Evolutionary conservation across 306 rosid genomes (phyloP).

Genomic region (Citrullus mucosospermus): DNA sequence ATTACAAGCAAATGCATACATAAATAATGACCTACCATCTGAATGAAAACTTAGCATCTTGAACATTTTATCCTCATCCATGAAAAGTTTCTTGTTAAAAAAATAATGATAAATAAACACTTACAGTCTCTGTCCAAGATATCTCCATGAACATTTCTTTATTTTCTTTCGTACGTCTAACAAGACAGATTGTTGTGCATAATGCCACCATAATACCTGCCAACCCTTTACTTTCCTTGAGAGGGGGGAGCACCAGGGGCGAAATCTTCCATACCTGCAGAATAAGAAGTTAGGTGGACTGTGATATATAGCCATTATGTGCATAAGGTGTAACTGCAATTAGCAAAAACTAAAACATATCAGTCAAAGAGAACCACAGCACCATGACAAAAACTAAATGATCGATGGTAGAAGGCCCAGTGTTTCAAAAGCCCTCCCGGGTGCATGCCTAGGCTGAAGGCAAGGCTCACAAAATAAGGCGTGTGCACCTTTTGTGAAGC

Average conservation of each 20-base stretch:
- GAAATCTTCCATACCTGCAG: constrained; percentile 80
- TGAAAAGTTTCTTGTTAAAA: neutral
- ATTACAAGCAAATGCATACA: neutral
- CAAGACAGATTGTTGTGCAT: constrained; percentile 81
- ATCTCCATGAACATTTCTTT: constrained; percentile 85
- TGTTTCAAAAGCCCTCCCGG: too few relatives aligned
- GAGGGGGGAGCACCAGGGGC: constrained; percentile 69
- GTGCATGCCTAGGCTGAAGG: too few relatives aligned
- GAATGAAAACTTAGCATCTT: neutral
- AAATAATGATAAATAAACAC: constrained; percentile 11
- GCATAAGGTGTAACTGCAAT: neutral
- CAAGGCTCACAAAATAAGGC: too few relatives aligned
- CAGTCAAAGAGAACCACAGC: neutral
- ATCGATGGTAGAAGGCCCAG: neutral
- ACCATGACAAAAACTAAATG: neutral
- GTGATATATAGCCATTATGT: neutral
- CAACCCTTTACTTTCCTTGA: constrained; percentile 49
- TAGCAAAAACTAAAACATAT: neutral
- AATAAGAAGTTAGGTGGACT: neutral
- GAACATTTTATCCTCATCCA: neutral
- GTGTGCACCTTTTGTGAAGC: too few relatives aligned
- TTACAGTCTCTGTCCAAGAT: constrained; percentile 74
- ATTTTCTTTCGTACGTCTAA: constrained; percentile 68
- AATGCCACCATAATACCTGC: constrained; percentile 84
- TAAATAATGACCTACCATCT: neutral